These are phyloP conservation scores for Epipyxis sp. DNA, from an alignment of 108 stramenopile species.

Conservation along the genomic window DNA sequence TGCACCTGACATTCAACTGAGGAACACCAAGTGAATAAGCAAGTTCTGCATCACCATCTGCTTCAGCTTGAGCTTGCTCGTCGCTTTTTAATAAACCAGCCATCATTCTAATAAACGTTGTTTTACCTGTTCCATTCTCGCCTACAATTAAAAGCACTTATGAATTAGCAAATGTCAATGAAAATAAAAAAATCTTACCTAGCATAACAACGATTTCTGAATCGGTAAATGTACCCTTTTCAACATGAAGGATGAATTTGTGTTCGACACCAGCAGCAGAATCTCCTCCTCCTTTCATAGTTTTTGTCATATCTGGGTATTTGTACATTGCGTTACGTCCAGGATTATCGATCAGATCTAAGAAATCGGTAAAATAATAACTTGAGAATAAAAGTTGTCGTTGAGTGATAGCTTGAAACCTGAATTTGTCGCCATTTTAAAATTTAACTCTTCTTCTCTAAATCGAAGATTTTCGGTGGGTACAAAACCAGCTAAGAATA, in stretches of 20 bases:
- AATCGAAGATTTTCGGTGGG: constrained; percentile 98
- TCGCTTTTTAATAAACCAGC: constrained; percentile 94
- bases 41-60: constrained; percentile 70
- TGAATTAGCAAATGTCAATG: constrained; percentile 88
- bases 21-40: constrained; percentile 73
- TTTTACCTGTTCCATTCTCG: constrained; percentile 79
- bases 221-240: constrained; percentile 86
- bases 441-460: constrained; percentile 88
- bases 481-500: constrained; percentile 96
- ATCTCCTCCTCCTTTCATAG: constrained; percentile 57
- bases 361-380: not conserved
- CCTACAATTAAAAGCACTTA: constrained; percentile 95
- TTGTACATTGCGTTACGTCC: constrained; percentile 51
- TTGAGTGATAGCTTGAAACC: not conserved
- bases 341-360: constrained; percentile 46
- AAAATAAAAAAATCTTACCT: too few species aligned
- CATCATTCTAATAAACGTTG: constrained; percentile 65
- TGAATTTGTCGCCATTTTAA: constrained; percentile 74
- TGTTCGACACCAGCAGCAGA: not conserved
- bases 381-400: not conserved
- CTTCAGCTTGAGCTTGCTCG: constrained; percentile 63
- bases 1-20: constrained; percentile 74
- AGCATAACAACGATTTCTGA: constrained; percentile 94
- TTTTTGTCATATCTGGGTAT: constrained; percentile 96
- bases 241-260: constrained; percentile 88